Conservation (phyloP, 129 eudicot species). For the Cynara cardunculus region DNA sequence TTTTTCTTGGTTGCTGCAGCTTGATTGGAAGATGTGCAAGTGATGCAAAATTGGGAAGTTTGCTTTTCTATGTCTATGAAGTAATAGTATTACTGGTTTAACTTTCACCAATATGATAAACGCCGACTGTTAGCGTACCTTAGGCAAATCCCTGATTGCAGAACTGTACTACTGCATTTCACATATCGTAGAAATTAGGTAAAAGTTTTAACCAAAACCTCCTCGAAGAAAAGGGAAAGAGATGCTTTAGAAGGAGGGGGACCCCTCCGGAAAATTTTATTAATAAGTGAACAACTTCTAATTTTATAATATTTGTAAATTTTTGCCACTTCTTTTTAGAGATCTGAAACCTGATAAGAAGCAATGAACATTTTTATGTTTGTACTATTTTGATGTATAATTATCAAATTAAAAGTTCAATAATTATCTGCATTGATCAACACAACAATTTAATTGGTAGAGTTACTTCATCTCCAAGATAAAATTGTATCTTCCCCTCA, state of each 20-base stretch:
- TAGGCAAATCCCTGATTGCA: not conserved
- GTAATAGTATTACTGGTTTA: not conserved
- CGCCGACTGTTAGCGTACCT: not conserved
- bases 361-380: not conserved
- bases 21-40: not conserved
- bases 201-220: not conserved
- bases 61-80: not conserved
- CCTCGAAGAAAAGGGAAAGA: not conserved
- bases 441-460: not conserved
- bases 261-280: too few species aligned
- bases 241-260: not conserved
- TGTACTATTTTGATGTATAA: not conserved
- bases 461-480: not conserved
- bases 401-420: not conserved
- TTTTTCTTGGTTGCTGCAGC: not conserved
- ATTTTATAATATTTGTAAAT: not conserved
- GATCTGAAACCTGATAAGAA: not conserved
- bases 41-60: not conserved
- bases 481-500: not conserved
- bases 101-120: not conserved
- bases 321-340: not conserved
- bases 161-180: not conserved
- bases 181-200: not conserved
- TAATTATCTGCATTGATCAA: not conserved
- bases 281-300: not conserved